Evolutionary conservation across 208 protist species (phyloP), one percentile per base, ranked within the genome.

Genomic region (Strigomonas culicis): DNA sequence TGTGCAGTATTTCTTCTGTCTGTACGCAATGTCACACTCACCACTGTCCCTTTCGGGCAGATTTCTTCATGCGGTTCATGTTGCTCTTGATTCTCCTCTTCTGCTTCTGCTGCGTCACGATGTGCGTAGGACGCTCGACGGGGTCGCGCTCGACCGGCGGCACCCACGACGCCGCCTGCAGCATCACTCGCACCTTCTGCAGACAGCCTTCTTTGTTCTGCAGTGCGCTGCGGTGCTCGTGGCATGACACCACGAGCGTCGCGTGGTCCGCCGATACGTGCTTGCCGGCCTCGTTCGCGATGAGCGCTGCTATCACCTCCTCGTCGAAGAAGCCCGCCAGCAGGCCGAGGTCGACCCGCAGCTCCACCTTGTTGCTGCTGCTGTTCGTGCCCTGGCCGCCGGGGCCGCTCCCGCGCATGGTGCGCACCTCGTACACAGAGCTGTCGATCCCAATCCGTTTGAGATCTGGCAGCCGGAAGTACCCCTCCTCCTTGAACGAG

Each of bases 361-460:
- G 57, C 63, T 95, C 86, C 28, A 95, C 82, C 62, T 95, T 95
- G 70, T 86, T 95, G 72, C 89, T 95, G 72, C 75, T 85, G 68
- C 84, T 90, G 71, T 95, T 90, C 28, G 74, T 70, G 41, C 85
- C 89, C 55, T 95, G 89, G 6, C 89, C 89, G 22, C 89, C 89
- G 4, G 89, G 89, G 25, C 89, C 89, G 34, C 84, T 82, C 25
- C 89, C 89, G 24, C 89, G 85, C 71, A 77, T 72, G 11, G 77
- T 79, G 22, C 63, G 75, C 11, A 89, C 52, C 69, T 77, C 76
- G 60, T 88, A 92, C 53, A 77, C 69, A 44, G 56, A 57, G 11
- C 70, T 62, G 50, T 84, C 74, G 4, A 94, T 65, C 2, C 39
- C 4, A 34, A 93, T 84, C 34, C 80, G 65, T 22, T 66, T 62